phyloP scores from a whole-genome alignment of 2,329 filamentous ascomycete species.

The Pseudofabraea citricarpa region DNA sequence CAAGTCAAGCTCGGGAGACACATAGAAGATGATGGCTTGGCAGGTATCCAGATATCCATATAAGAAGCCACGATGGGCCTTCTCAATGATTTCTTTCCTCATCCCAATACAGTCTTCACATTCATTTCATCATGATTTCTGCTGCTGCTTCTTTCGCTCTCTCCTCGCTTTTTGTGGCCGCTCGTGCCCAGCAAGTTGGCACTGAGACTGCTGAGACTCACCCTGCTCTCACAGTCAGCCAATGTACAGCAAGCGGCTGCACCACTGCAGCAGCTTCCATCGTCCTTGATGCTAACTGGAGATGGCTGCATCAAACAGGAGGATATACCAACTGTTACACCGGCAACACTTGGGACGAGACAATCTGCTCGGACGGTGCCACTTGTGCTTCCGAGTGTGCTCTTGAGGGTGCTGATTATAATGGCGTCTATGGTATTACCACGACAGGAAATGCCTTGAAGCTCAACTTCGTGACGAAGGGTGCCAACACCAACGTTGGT shows the following conservation, averaged over 20 bases:
- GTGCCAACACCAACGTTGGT: constrained; percentile 48
- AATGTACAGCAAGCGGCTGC: constrained; percentile 45
- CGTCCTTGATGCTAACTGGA: constrained; percentile 53
- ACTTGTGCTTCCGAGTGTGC: constrained; percentile 47
- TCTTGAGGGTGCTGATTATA: constrained; percentile 50
- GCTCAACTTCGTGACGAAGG: constrained; percentile 55
- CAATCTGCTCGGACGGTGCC: constrained; percentile 37
- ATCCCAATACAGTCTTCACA: not conserved
- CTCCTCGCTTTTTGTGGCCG: constrained; percentile 38
- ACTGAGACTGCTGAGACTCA: constrained; percentile 42
- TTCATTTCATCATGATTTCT: constrained; percentile 23
- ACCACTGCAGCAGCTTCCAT: constrained; percentile 42
- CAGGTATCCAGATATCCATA: not conserved
- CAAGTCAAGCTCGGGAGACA: too few relatives aligned
- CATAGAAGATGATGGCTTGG: not conserved
- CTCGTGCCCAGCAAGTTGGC: constrained; percentile 43
- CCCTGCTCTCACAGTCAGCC: constrained; percentile 46
- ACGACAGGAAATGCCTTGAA: constrained; percentile 47
- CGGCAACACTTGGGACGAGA: constrained; percentile 37
- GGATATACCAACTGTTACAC: constrained; percentile 37
- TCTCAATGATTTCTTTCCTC: not conserved
- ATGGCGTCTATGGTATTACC: constrained; percentile 48
- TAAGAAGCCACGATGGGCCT: not conserved
- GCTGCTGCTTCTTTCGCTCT: constrained; percentile 30
- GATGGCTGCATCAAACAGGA: constrained; percentile 46